Conservation (phyloP, 805 yeast genomes). For the Wickerhamiella bombiphila region DNA sequence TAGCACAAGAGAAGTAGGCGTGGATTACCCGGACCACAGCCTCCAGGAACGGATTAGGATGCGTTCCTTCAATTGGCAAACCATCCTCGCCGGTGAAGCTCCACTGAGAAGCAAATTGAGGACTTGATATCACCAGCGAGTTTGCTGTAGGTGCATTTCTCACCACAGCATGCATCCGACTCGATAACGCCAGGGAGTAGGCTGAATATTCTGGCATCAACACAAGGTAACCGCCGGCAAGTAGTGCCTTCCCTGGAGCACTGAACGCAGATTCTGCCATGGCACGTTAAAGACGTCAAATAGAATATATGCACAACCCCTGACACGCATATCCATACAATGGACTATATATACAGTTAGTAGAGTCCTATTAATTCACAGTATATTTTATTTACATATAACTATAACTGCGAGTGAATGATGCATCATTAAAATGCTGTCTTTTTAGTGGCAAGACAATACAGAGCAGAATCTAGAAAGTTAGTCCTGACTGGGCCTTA, state of each 20-base stretch:
- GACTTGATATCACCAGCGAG: slow-evolving; percentile 11
- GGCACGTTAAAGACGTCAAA: no score
- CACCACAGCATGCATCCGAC: slow-evolving; percentile 74
- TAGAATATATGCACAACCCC: no score
- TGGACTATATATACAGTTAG: no score
- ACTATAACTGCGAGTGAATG: no score
- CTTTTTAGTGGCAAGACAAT: no score
- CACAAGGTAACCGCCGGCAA: slow-evolving; percentile 92
- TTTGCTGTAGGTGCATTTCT: slow-evolving; percentile 6
- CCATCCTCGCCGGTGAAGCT: slow-evolving; percentile 3
- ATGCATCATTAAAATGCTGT: no score
- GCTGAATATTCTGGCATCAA: slow-evolving; percentile 62
- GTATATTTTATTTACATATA: no score
- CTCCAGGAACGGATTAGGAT: slow-evolving; percentile 58
- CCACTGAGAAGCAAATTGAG: slow-evolving; percentile 19
- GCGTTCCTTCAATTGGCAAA: slow-evolving; percentile 2
- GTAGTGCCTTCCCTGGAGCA: slow-evolving; percentile 89
- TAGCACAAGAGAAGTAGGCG: slow-evolving; percentile 32
- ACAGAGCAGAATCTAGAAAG: no score
- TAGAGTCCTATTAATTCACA: no score
- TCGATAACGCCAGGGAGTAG: slow-evolving; percentile 73
- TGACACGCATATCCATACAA: no score
- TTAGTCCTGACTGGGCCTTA: no score
- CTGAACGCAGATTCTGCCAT: no score
- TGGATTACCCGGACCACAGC: slow-evolving; percentile 44